Evolutionary conservation across 208 protist species (phyloP), one percentile per base, ranked within the genome.

Genomic region (Wallacemonas rigidus): DNA sequence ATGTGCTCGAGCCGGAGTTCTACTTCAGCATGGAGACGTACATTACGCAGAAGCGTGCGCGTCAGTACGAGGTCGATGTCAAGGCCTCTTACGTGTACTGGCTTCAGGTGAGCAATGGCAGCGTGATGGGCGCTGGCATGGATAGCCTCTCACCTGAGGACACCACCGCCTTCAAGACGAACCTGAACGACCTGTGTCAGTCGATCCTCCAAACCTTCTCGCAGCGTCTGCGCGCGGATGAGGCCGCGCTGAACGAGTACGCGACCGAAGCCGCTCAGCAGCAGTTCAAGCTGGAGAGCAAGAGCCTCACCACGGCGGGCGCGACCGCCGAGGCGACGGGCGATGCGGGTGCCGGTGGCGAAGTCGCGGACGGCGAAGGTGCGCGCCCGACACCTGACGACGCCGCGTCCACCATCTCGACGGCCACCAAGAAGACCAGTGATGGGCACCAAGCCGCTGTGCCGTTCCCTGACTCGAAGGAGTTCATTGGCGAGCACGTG

Each of bases 61-160:
- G 93, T 50, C 74, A 88, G 78, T 96, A 96, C 80, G 93, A 97
- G 78, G 77, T 75, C 15, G 86, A 92, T 17, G 82, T 96, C 17
- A 95, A 96, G 76, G 89, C 88, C 67, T 83, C 77, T 38, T 92
- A 96, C 72, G 82, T 82, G 15, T 88, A 86, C 61, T 97, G 93
- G 93, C 86, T 88, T 0, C 74, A 85, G 55, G 81, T 95, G 12
- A 85, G 74, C 77, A 71, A 76, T 53, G 55, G 38, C 26, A 73
- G 77, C 64, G 74, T 72, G 39, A 69, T 77, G 63, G 84, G 75
- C 41, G 82, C 85, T 56, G 72, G 80, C 0, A 65, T 89, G 45
- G 68, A 75, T 40, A 68, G 65, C 48, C 60, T 91, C 38, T 56
- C 58, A 6, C 68, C 74, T 38, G 83, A 82, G 39, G 76, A 91